A percentile compares a stretch with the other conserved stretches of the same genome.
phyloP scores from a whole-genome alignment of 345 rosid species.

The Eucalyptus rudis region DNA sequence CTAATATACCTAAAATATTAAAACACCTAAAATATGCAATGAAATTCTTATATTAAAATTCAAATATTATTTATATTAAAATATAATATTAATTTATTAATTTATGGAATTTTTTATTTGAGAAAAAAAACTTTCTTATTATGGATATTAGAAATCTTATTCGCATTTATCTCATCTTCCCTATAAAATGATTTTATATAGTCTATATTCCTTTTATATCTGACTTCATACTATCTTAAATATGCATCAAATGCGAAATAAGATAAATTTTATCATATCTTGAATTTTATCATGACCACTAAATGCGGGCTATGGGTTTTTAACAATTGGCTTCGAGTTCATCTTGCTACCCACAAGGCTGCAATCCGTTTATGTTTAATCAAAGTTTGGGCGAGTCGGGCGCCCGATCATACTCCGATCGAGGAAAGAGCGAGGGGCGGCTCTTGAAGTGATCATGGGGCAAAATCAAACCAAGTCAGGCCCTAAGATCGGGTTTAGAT shows the following conservation, averaged over 20 bases:
- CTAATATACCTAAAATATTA: no score
- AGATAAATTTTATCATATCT: no score
- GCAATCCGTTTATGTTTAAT: neutral
- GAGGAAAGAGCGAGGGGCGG: neutral
- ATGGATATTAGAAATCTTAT: accelerated
- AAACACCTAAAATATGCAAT: no score
- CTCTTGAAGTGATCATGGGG: no score
- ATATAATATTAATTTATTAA: no score
- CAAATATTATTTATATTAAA: no score
- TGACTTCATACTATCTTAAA: accelerated
- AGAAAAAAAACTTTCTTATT: no score
- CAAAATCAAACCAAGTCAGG: no score
- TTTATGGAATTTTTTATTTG: no score
- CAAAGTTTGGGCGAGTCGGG: neutral
- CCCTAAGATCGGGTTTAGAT: neutral
- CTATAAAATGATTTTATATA: accelerated
- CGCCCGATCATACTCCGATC: neutral
- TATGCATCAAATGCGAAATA: accelerated
- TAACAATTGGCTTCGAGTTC: neutral
- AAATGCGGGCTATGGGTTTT: neutral
- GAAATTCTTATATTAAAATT: no score
- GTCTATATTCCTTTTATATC: accelerated
- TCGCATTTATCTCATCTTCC: accelerated
- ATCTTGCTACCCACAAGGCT: neutral
- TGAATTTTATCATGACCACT: no score